Base-by-base conservation (phyloP, 257 asterid species). In the Schizonepeta tenuifolia region DNA sequence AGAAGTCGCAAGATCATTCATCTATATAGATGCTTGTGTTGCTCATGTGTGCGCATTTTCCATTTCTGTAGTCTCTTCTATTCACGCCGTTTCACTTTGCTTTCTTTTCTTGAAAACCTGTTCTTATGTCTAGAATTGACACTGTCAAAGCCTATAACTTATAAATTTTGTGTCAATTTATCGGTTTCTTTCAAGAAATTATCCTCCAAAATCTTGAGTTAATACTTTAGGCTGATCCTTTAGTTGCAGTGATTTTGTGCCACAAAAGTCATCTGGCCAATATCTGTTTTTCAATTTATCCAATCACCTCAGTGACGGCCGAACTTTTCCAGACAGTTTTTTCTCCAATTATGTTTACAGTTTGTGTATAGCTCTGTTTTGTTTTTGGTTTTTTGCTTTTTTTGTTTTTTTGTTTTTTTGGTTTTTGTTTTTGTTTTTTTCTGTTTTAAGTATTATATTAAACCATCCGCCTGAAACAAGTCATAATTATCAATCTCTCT, bases 271-370 rank as follows among this genome's bases (percentile, higher is more conserved):
- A 65, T 26, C 46, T 47, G 3, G 50, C 26, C 44, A 17, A 7
- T 26, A 24, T 46, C 17, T 61, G 67, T 57, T 28, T 68, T 35
- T 63, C 51, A 14, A 53, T 17, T 26, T 50, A 17, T 61, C 40
- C 40, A 40, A 22, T 60, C 18, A 24, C 31, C 51, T 47, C 15
- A 21, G 13, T 61, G 44, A 61, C 38, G 6, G 21, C 54, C 17
- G n/a, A 43, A 28, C 3, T 13, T 13, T 18, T 38, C 69, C 38
- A 56, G 62, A 14, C 6, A 55, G 12, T 4, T 0, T 46, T 56
- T 33, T 49, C 7, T 11, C 65, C 26, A 11, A 26, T 44, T 7
- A 9, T 43, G 20, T 70, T 41, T 15, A n/a, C 22, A 5, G 54
- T 69, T 55, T 15, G 6, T 55, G 40, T 17, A 47, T 41, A 1